Base-by-base conservation (phyloP, 805 yeast species). In the Yarrowia sp. region DNA sequence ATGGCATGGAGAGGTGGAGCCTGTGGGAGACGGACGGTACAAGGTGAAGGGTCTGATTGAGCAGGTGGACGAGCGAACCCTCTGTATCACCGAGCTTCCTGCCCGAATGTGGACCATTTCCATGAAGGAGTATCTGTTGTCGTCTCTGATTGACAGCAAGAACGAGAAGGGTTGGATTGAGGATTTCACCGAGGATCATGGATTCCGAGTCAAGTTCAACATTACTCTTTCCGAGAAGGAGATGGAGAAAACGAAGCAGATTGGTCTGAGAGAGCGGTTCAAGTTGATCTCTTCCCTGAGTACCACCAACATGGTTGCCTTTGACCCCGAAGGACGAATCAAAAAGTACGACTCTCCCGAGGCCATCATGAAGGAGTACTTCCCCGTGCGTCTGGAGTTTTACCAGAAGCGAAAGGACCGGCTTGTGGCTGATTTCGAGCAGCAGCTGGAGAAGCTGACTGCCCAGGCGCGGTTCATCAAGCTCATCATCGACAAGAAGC, bases 161-260 rank as follows among this genome's bases (percentile, higher is more conserved):
- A 80, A 78, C 41, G 76, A 73, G 19, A 76, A 74, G 69, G 80
- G 77, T 56, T 94, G 98, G 97, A 92, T 94, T 71, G 93, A 91
- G 73, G 98, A 94, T 78, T 86, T 93, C 88, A 92, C 89, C 73
- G 99, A 95, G 76, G 97, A 94, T 77, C 99, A 95, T 78, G 90
- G 92, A 16, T 82, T 86, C 69, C 89, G 88, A 49, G 88, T 95
- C 72, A 86, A 88, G 71, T 95, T 95, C 75, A 86, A 91, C 36
- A 86, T 95, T 38, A 91, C 87, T 43, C 79, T 95, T 71, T 80
- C 87, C 11, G 85, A 83, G 67, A 94, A 88, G 58, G 97, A 94
- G 76, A 94, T 95, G 98, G 83, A 80, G 32, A 90, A 91, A 74
- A 85, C 97, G 0, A 81, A 83, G 71, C 82, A 82, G 65, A 85